phyloP scores from a whole-genome alignment of 1,284 basidiomycete genomes.

The Mycosarcoma maydis region DNA sequence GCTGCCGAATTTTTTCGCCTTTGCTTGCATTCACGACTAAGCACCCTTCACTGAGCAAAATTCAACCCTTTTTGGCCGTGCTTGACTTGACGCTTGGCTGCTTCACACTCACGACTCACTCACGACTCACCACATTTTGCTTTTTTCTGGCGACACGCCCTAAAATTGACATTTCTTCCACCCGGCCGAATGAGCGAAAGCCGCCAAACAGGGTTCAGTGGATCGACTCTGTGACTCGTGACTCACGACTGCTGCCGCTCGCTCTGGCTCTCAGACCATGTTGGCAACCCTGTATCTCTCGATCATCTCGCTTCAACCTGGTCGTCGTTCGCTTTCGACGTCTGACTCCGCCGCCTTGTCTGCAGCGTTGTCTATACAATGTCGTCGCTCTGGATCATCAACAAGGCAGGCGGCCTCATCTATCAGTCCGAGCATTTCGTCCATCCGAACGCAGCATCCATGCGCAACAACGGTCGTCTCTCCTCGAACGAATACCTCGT shows the following conservation, averaged over 20 bases:
- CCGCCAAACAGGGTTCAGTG: not conserved
- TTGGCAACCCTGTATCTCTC: not conserved
- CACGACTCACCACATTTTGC: too few relatives aligned
- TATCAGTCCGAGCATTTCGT: conserved; percentile 83
- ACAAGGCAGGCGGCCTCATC: conserved; percentile 96
- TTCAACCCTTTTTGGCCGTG: too few relatives aligned
- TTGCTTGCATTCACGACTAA: too few relatives aligned
- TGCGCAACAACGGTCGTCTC: conserved; percentile 53
- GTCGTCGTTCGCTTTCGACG: too few relatives aligned
- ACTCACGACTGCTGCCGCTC: not conserved
- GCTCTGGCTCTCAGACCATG: conserved; percentile 4
- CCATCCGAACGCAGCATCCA: conserved; percentile 36
- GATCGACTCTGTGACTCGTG: conserved; percentile 8
- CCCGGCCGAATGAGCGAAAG: conserved; percentile 26
- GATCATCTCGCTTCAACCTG: not conserved
- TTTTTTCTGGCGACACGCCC: too few relatives aligned
- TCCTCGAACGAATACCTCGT: conserved; percentile 98
- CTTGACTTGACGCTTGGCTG: too few relatives aligned
- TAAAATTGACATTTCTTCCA: too few relatives aligned
- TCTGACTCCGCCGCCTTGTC: too few relatives aligned
- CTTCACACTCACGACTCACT: too few relatives aligned
- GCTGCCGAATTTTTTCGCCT: not conserved
- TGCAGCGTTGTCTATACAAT: conserved; percentile 18
- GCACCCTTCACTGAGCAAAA: too few relatives aligned
- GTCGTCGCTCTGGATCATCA: conserved; percentile 85